Evolutionary conservation across 179 eudicot species (phyloP).

Genomic region (Silene noctiflora): DNA sequence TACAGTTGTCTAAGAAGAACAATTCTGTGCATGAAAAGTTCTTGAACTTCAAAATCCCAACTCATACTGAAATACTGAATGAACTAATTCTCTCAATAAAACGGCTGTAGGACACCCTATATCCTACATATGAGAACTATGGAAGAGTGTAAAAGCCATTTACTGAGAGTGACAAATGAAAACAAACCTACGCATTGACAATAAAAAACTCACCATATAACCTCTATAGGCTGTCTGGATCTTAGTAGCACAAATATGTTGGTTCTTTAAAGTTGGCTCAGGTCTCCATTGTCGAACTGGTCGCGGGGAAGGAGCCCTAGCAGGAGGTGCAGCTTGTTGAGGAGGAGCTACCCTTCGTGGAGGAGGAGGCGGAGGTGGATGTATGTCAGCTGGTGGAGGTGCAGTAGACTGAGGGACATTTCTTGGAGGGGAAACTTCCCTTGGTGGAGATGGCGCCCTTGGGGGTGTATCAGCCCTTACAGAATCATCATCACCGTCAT

Average conservation of each 20-base stretch:
- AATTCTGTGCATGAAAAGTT: no score
- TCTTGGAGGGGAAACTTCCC: constrained; percentile 35
- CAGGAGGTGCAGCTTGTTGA: constrained; percentile 30
- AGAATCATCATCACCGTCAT: constrained; percentile 28
- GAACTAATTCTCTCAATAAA: neutral
- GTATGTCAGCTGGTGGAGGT: constrained; percentile 12
- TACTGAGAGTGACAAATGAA: neutral
- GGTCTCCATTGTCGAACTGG: constrained; percentile 46
- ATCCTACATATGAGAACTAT: neutral
- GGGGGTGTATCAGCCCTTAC: constrained; percentile 31
- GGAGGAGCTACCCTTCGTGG: constrained; percentile 43
- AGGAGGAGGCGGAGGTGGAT: constrained; percentile 30
- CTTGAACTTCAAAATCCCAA: neutral
- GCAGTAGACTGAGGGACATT: constrained; percentile 9
- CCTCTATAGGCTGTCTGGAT: constrained; percentile 88
- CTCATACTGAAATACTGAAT: neutral
- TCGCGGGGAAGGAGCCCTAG: constrained; percentile 38
- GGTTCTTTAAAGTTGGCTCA: constrained; percentile 58
- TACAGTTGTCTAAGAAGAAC: no score
- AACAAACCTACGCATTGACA: neutral
- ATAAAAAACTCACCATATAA: constrained; percentile 47
- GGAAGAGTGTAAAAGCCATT: neutral
- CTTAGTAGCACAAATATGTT: constrained; percentile 66
- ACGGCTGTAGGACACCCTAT: neutral
- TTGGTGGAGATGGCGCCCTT: constrained; percentile 33